Conservation (phyloP, 805 yeast genomes). For the Myxozyma melibiosi region DNA sequence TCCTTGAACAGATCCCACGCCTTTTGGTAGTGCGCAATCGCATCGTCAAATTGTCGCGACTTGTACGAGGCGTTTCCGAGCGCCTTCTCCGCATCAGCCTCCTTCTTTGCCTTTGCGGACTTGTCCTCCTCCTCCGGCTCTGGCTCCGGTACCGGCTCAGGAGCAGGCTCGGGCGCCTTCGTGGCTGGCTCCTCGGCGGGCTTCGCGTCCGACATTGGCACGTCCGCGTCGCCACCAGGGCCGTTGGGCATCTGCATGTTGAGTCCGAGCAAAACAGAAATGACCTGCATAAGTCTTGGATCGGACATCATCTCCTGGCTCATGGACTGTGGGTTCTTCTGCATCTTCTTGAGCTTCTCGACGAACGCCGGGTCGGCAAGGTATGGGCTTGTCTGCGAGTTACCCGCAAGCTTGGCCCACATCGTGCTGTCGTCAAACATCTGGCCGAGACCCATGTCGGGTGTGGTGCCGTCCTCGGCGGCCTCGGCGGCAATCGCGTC, state of each 20-base stretch:
- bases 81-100: conserved; percentile 62
- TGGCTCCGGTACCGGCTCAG: conserved; percentile 33
- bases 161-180: conserved; percentile 37
- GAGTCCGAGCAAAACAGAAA: conserved; percentile 84
- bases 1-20: conserved; percentile 85
- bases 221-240: conserved; percentile 37
- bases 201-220: conserved; percentile 38
- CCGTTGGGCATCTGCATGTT: conserved; percentile 47
- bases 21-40: conserved; percentile 78
- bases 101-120: conserved; percentile 39
- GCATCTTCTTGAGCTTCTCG: conserved; percentile 56
- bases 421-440: conserved; percentile 80
- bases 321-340: conserved; percentile 73
- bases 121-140: conserved; percentile 42
- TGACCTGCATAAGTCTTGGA: conserved; percentile 83
- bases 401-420: conserved; percentile 69
- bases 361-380: conserved; percentile 88
- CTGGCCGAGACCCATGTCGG: conserved; percentile 75
- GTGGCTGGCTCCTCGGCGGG: conserved; percentile 35
- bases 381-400: conserved; percentile 85
- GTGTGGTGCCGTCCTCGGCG: conserved; percentile 47
- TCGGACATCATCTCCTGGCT: conserved; percentile 72
- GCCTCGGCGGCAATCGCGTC: conserved; percentile 58
- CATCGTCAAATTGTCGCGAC: conserved; percentile 85
- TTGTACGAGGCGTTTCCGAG: conserved; percentile 88